Percentiles rank a stretch among this genome's conserved stretches.
Conservation (phyloP, 2,329 filamentous ascomycete genomes). For the Colletotrichum eremochloae region DNA sequence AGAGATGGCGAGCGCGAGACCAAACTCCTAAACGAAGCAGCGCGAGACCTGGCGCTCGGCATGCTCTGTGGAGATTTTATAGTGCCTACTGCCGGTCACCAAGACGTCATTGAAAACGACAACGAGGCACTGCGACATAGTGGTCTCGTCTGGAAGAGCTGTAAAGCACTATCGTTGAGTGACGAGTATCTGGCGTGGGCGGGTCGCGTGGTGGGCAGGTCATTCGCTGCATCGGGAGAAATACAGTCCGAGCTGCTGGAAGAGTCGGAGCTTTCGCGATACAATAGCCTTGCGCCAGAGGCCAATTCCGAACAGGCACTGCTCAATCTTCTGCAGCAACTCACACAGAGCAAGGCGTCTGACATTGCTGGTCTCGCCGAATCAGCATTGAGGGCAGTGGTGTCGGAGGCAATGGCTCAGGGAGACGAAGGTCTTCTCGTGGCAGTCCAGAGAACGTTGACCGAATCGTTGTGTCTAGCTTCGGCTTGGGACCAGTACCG, state of each 20-base stretch:
- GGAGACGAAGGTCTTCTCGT: conserved; percentile 62
- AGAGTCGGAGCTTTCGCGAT: conserved; percentile 69
- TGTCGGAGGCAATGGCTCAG: conserved; percentile 65
- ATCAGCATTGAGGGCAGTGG: conserved; percentile 67
- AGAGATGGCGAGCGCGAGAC: conserved; percentile 74
- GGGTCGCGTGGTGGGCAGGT: conserved; percentile 84
- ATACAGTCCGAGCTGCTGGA: conserved; percentile 71
- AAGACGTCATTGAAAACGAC: conserved; percentile 78
- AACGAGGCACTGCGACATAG: conserved; percentile 72
- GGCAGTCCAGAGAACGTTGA: conserved; percentile 66
- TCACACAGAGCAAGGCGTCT: conserved; percentile 71
- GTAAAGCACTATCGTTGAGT: conserved; percentile 73
- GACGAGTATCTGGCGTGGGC: conserved; percentile 86
- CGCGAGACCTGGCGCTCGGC: conserved; percentile 77
- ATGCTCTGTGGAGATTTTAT: conserved; percentile 83
- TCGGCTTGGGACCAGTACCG: conserved; percentile 70
- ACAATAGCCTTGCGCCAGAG: conserved; percentile 60
- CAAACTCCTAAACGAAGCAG: conserved; percentile 77
- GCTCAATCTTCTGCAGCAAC: conserved; percentile 70
- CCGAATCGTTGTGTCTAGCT: conserved; percentile 64
- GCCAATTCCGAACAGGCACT: conserved; percentile 74
- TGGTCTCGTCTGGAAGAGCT: conserved; percentile 81
- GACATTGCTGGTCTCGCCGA: conserved; percentile 71
- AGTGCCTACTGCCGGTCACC: conserved; percentile 65
- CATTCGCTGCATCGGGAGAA: conserved; percentile 82